Conservation (phyloP, 1,284 basidiomycete species). For the Moesziomyces sp. region DNA sequence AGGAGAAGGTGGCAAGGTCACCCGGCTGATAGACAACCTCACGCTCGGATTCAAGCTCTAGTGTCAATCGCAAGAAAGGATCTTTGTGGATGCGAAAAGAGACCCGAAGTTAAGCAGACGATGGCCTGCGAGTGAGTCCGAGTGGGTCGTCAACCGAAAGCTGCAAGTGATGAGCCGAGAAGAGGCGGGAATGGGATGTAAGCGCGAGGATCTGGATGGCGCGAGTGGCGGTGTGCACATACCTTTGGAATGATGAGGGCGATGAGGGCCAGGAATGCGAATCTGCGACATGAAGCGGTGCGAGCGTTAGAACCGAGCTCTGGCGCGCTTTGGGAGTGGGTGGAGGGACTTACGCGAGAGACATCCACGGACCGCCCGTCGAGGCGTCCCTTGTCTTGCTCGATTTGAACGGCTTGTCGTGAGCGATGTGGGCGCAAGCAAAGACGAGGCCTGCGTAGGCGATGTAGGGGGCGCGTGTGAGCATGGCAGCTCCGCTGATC, state of each 20-base stretch:
- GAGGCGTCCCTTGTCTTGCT: conserved; percentile 26
- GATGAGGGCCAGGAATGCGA: conserved; percentile 29
- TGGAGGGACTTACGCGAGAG: conserved; percentile 12
- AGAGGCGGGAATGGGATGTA: not conserved
- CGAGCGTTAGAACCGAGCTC: not conserved
- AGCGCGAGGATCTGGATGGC: not conserved
- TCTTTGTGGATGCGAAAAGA: not conserved
- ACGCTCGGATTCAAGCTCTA: conserved; percentile 74
- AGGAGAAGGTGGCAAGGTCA: conserved; percentile 73
- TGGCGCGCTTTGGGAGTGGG: no score
- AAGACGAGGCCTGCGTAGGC: conserved; percentile 50
- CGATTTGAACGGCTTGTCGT: conserved; percentile 51
- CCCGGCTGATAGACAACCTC: conserved; percentile 92
- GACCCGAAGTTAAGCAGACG: not conserved
- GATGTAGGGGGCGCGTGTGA: conserved; percentile 29
- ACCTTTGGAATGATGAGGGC: conserved; percentile 45
- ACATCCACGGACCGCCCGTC: conserved; percentile 40
- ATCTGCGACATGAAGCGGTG: conserved; percentile 8
- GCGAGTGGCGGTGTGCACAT: not conserved
- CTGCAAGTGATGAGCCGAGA: not conserved
- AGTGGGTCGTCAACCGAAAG: conserved; percentile 31
- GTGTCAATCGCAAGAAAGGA: no score
- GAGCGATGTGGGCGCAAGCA: conserved; percentile 46
- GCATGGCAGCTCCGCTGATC: conserved; percentile 45
- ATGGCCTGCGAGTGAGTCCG: conserved; percentile 6